phyloP scores from a whole-genome alignment of 306 rosid genomes.

The Dalbergia oliveri region DNA sequence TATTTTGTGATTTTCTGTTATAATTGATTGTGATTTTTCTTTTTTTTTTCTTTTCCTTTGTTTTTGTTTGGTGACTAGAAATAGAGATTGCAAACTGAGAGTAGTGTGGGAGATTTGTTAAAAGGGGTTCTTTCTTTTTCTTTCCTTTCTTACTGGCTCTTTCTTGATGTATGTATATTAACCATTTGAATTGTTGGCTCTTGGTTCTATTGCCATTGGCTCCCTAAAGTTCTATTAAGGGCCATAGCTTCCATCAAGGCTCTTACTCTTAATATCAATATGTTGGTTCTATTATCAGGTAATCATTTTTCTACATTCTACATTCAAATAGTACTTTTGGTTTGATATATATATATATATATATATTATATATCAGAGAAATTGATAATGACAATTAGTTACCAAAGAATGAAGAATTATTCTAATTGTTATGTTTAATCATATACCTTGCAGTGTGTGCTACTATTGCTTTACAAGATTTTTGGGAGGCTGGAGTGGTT shows the following conservation, averaged over 20 bases:
- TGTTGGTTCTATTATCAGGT: slow-evolving; percentile 75
- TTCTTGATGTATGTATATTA: slow-evolving; percentile 60
- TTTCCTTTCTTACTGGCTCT: slow-evolving; percentile 56
- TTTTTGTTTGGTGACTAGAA: too few relatives aligned
- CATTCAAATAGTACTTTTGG: too few relatives aligned
- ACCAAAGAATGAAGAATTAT: background rate
- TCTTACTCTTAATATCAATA: slow-evolving; percentile 76
- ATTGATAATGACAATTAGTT: background rate
- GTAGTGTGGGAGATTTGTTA: too few relatives aligned
- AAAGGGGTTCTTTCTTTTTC: too few relatives aligned
- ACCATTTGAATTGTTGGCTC: slow-evolving; percentile 75
- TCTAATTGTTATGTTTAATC: background rate
- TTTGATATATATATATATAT: too few relatives aligned
- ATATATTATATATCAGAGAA: background rate
- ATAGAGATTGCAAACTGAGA: too few relatives aligned
- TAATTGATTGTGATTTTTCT: too few relatives aligned
- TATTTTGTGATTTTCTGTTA: too few relatives aligned
- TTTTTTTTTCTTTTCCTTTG: too few relatives aligned
- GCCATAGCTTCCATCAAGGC: slow-evolving; percentile 60
- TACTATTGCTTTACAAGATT: slow-evolving; percentile 74
- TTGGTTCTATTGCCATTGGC: slow-evolving; percentile 75
- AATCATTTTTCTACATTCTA: too few relatives aligned
- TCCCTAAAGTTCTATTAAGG: slow-evolving; percentile 63
- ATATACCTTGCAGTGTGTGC: slow-evolving; percentile 67
- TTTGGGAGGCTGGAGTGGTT: slow-evolving; percentile 83